Evolutionary conservation across 1,139 yeast species (phyloP), one percentile per base, ranked within the genome.

Genomic region (Diutina neorugosa): DNA sequence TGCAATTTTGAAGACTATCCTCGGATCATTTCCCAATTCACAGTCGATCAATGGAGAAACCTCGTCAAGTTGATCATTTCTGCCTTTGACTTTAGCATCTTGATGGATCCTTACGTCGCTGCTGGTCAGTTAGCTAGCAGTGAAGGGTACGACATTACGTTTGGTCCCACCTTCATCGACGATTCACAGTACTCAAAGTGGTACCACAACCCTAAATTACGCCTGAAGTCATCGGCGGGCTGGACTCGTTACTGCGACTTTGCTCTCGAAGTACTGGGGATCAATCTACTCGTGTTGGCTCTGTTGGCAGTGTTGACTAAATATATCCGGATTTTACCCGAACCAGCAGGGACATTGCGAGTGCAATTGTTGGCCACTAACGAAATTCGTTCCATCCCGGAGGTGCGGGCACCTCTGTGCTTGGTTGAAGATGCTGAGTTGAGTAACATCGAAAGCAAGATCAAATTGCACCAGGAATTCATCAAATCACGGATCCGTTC

Each of bases 271-370:
- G 50, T 27, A 12, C 40, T 16, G 40, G 18, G 50, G 14, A 46
- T 46, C 8, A 25, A 23, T 25, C 21, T 46, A 7, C 40, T 46
- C 37, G 50, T 46, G 21, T 19, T 46, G 6, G 19, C 40, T 4
- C 37, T 25, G 37, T 18, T 46, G 20, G 50, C 50, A 12, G 50
- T 46, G n/a, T 16, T 46, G 12, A 46, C 50, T 3, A 46, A 46
- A 16, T 46, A 46, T 23, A 46, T 46, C n/a, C 37, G 6, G 6
- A 46, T 46, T 5, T 16, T 27, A 16, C 50, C 50, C 16, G 34
- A 44, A 14, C 31, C 25, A 6, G 4, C 5, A 1, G 40, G 50
- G 14, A 4, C 16, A 3, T 18, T 46, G n/a, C 12, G 12, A 4
- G 50, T 46, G n/a, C 16, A n/a, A 5, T 27, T 46, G 4, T 16